These are phyloP conservation scores for Adansonia grandidieri DNA, from an alignment of 441 rosid genomes.

Conservation along the genomic window DNA sequence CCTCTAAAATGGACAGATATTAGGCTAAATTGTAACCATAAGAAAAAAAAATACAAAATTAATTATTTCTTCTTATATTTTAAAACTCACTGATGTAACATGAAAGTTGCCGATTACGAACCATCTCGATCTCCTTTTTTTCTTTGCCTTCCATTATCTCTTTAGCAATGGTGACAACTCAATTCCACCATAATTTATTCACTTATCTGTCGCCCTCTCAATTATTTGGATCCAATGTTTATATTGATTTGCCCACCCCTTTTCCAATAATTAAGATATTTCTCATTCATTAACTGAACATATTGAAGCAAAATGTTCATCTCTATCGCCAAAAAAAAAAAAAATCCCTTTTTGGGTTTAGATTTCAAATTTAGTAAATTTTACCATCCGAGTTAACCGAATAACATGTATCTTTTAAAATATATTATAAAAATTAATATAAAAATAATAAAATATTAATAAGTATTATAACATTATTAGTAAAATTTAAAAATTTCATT, in stretches of 20 bases:
- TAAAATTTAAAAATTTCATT: too few relatives aligned
- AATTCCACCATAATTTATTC: neutral
- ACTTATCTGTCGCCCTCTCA: neutral
- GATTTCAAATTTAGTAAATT: too few relatives aligned
- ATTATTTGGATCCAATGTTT: slow-evolving; percentile 5
- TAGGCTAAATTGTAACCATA: neutral
- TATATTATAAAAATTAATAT: too few relatives aligned
- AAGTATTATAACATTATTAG: too few relatives aligned
- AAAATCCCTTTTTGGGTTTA: too few relatives aligned
- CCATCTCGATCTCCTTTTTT: slow-evolving; percentile 1
- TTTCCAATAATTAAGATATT: neutral
- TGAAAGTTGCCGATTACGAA: neutral
- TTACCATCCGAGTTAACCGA: too few relatives aligned
- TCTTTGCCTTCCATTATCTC: neutral
- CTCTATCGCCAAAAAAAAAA: neutral
- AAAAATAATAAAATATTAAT: too few relatives aligned
- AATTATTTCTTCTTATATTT: neutral
- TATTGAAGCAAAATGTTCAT: too few relatives aligned
- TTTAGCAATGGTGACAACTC: neutral
- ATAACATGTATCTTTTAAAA: too few relatives aligned
- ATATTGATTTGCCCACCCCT: neutral
- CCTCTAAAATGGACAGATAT: neutral
- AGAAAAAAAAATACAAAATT: neutral
- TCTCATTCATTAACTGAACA: neutral
- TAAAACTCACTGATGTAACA: neutral